Conservation (phyloP, 768 basidiomycete genomes). For the Porphyrellus cyaneotinctus region DNA sequence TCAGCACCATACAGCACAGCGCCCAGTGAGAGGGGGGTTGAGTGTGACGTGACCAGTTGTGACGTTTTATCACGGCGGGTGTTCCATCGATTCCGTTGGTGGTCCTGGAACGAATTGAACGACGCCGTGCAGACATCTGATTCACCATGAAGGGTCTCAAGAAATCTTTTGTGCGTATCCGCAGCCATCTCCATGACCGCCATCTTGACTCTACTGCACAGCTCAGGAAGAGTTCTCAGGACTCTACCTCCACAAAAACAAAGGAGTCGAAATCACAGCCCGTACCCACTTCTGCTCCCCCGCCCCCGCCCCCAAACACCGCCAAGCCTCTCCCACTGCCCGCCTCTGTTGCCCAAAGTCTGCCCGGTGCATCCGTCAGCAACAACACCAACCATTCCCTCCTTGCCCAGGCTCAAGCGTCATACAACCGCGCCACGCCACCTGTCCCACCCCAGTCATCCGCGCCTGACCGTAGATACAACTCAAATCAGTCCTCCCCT, state of each 20-base stretch:
- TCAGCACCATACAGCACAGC: slow-evolving; percentile 4
- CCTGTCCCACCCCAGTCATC: slow-evolving; percentile 37
- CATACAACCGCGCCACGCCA: slow-evolving; percentile 42
- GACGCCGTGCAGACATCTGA: slow-evolving; percentile 6
- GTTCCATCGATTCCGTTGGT: slow-evolving; percentile 41
- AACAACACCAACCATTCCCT: slow-evolving; percentile 38
- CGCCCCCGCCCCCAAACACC: slow-evolving; percentile 61
- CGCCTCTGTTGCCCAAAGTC: slow-evolving; percentile 35
- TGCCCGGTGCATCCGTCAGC: slow-evolving; percentile 35
- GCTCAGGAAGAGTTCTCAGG: slow-evolving; percentile 69
- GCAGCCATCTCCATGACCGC: slow-evolving; percentile 13
- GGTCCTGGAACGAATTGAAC: slow-evolving; percentile 17
- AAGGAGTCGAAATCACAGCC: slow-evolving; percentile 54
- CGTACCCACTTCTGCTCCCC: slow-evolving; percentile 40
- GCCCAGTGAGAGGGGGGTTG: not conserved
- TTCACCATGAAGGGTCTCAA: slow-evolving; percentile 74
- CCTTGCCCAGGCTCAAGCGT: slow-evolving; percentile 36
- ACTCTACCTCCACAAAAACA: slow-evolving; percentile 62
- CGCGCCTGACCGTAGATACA: slow-evolving; percentile 59
- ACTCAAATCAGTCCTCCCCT: slow-evolving; percentile 39
- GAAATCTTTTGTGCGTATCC: slow-evolving; percentile 65
- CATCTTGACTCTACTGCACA: slow-evolving; percentile 31
- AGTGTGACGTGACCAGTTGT: slow-evolving; percentile 31
- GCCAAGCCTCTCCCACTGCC: slow-evolving; percentile 61
- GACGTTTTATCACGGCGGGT: slow-evolving; percentile 29